Base-by-base conservation (phyloP, 176 grass and related monocot species). In the Oryza glumipatula region DNA sequence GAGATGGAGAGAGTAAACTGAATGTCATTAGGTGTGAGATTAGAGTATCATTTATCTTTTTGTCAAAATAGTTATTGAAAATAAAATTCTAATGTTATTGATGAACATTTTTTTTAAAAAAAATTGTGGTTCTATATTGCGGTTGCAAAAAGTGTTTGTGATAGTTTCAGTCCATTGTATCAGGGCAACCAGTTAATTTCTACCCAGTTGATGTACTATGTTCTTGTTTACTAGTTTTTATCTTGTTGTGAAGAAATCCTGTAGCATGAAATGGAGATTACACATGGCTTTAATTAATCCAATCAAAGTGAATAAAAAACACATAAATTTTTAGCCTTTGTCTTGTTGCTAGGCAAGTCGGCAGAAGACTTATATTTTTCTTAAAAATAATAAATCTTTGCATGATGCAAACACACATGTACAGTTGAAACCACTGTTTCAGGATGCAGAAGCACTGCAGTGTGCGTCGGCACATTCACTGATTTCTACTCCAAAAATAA, bases 331-430 rank as follows among this genome's bases (percentile, higher is more conserved):
- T 41, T 7, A 41, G 39, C 21, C 7, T 49, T 22, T 67, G 81
- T 74, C 60, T 83, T 32, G 17, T 75, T 36, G 26, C 60, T 83
- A 5, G 9, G 58, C 7, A 22, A 22, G 58, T 63, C 58, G 21
- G 43, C 19, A 19, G 15, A 21, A 0, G 8, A 19, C 16, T 23
- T n/a, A 35, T 28, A 66, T 51, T 60, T 36, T 70, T 51, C 39
- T 51, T 9, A 7, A 8, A 45, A 17, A 7, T 30, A 44, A 14
- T 3, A 63, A 60, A 60, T 2, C 47, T 68, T 84, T 84, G 82
- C 73, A 52, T 43, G 58, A 56, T 75, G 82, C 67, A 76, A 47
- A 68, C 64, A 22, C 46, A 60, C 39, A 64, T 14, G 12, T 38
- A 70, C 64, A 38, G 65, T 58, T 47, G 13, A 56, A 52, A 2